Conservation (phyloP, 2,329 filamentous ascomycete genomes). For the Phaeosphaeria sp. region DNA sequence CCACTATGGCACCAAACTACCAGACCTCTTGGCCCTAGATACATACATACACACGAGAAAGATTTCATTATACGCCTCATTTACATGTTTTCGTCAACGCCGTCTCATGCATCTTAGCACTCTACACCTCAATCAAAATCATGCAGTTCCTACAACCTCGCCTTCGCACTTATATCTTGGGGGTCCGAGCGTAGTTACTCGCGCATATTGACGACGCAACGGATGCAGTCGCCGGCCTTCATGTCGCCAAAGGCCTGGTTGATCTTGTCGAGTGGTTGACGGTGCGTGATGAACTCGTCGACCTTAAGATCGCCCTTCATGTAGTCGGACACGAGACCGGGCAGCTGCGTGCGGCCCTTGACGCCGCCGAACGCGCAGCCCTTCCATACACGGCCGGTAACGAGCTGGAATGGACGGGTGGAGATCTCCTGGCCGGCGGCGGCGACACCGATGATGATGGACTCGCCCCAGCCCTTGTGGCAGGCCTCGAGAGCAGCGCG, state of each 20-base stretch:
- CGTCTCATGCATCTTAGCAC: neutral
- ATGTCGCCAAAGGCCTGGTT: constrained; percentile 91
- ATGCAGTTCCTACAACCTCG: neutral
- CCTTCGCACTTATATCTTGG: constrained; percentile 2
- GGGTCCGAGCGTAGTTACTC: constrained; percentile 31
- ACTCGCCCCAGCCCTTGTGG: constrained; percentile 99
- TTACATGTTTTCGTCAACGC: neutral
- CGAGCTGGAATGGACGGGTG: constrained; percentile 96
- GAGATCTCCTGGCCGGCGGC: constrained; percentile 95
- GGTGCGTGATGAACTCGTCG: constrained; percentile 98
- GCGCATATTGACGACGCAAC: constrained; percentile 80
- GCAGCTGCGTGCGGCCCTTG: constrained; percentile 94
- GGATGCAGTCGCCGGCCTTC: constrained; percentile 96
- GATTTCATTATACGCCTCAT: neutral
- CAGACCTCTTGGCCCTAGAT: neutral
- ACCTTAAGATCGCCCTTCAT: constrained; percentile 91
- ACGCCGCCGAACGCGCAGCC: constrained; percentile 98
- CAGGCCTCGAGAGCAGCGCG: constrained; percentile 93
- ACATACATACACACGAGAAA: neutral
- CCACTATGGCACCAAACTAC: neutral
- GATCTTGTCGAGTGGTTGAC: constrained; percentile 81
- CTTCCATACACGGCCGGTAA: constrained; percentile 97
- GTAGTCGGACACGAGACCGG: constrained; percentile 87
- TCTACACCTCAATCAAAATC: neutral
- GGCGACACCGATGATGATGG: constrained; percentile 96